Conservation (phyloP, 768 basidiomycete genomes). For the Atractiella rhizophila region DNA sequence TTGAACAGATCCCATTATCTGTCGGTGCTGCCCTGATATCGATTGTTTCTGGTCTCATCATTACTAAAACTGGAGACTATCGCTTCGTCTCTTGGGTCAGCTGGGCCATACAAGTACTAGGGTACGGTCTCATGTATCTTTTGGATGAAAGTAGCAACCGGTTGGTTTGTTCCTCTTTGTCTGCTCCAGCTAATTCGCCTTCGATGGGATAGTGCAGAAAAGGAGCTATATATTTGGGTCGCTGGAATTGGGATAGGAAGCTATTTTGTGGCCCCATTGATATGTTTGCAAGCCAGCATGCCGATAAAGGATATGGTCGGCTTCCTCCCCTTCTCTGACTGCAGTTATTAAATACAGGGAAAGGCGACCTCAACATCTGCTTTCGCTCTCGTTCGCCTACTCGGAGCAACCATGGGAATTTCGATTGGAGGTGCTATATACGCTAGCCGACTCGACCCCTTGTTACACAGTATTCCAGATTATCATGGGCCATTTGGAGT, state of each 20-base stretch:
- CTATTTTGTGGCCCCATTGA: constrained; percentile 1
- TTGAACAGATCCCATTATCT: constrained; percentile 13
- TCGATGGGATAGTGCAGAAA: too few relatives aligned
- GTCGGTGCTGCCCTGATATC: constrained; percentile 13
- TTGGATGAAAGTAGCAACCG: too few relatives aligned
- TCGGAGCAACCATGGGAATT: constrained; percentile 19
- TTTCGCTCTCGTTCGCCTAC: constrained; percentile 36
- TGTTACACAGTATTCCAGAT: constrained; percentile 24
- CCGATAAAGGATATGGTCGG: constrained; percentile 30
- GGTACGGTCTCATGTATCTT: constrained; percentile 11
- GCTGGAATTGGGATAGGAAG: too few relatives aligned
- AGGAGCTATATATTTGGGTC: too few relatives aligned
- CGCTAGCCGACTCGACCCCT: constrained; percentile 19
- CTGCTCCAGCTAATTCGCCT: too few relatives aligned
- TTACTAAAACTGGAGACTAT: constrained; percentile 6
- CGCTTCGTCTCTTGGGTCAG: background rate
- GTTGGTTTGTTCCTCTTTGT: too few relatives aligned
- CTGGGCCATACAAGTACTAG: constrained; percentile 2
- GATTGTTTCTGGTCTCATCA: constrained; percentile 7
- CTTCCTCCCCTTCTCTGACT: background rate
- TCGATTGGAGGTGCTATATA: constrained; percentile 17
- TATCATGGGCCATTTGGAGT: constrained; percentile 20
- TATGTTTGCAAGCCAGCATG: constrained; percentile 51
- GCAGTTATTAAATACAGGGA: background rate
- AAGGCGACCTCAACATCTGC: constrained; percentile 36